Evolutionary conservation across 1,284 basidiomycete species (phyloP), one percentile per base, ranked within the genome.

Genomic region (Trichosporon inkin): DNA sequence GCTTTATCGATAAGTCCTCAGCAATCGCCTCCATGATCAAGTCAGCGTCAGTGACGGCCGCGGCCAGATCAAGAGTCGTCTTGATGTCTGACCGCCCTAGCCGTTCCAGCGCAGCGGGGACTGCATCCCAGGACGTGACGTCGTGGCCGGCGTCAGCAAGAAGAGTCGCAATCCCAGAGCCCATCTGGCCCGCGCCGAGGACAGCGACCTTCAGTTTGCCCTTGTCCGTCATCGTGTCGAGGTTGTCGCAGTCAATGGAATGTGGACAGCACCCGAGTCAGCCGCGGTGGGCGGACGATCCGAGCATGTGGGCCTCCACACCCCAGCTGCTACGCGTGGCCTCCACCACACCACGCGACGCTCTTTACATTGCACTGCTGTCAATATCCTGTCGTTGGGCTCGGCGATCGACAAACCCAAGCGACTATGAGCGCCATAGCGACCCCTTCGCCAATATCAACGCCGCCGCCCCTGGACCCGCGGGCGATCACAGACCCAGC

Each of bases 401-500:
- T 4, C 51, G 17, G 35, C 51, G 34, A n/a, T 24, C 49, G 24
- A n/a, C 28, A 22, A 52, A 32, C 4, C 8, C 28, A 32, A 32
- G 35, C 51, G 35, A 52, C 51, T 16, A 52, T 36, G 35, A 52
- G 51, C 22, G 53, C 37, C 20, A 39, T 54, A 20, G 22, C 52
- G 14, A 41, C 52, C 22, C 51, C 64, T 10, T 60, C 62, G 17
- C 55, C 61, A 6, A 56, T 57, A 17, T 24, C 58, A 4, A 58
- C 68, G 11, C 65, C 67, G 0, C 28, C 58, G 6, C 56, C 67
- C 11, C 58, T 74, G 7, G 64, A 73, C 51, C 73, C 74, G 10
- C 65, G 75, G 14, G 52, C 61, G 1, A 69, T 77, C 51, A 73
- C 71, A 36, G 64, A 66, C 19, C 69, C 76, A 4, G 64, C 62